phyloP scores from a whole-genome alignment of 257 asterid genomes.

The Solanum bulbocastanum region DNA sequence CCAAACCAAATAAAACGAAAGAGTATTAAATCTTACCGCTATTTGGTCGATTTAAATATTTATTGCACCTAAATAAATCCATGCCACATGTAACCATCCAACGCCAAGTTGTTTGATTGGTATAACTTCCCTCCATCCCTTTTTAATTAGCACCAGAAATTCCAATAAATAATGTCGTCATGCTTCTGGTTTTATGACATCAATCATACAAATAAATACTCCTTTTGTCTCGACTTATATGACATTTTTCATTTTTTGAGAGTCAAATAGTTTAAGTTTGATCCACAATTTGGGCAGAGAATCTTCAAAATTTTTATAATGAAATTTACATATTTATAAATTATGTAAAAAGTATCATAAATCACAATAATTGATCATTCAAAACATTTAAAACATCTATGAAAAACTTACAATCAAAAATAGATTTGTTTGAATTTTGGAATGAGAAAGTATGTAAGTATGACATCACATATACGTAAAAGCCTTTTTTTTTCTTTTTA shows the following conservation, averaged over 20 bases:
- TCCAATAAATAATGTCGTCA: not conserved
- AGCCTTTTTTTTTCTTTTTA: not conserved
- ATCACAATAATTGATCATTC: no score
- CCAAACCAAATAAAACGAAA: no score
- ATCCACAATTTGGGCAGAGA: fast-evolving
- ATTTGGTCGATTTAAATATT: not conserved
- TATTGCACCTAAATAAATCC: not conserved
- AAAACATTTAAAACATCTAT: no score
- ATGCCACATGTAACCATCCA: not conserved
- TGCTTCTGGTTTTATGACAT: not conserved
- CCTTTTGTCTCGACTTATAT: no score
- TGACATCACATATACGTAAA: not conserved
- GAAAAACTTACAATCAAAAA: no score
- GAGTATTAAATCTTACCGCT: not conserved
- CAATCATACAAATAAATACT: not conserved
- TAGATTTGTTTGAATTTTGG: fast-evolving
- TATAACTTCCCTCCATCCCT: not conserved
- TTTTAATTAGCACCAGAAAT: not conserved
- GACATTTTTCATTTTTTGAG: no score
- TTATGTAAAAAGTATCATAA: no score
- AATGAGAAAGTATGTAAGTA: not conserved
- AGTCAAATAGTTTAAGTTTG: no score
- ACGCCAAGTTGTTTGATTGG: not conserved
- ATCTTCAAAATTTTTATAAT: no score
- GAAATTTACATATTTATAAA: no score